Base-by-base conservation (phyloP, 2,329 filamentous ascomycete genomes). In the Chrysosporium queenslandicum region DNA sequence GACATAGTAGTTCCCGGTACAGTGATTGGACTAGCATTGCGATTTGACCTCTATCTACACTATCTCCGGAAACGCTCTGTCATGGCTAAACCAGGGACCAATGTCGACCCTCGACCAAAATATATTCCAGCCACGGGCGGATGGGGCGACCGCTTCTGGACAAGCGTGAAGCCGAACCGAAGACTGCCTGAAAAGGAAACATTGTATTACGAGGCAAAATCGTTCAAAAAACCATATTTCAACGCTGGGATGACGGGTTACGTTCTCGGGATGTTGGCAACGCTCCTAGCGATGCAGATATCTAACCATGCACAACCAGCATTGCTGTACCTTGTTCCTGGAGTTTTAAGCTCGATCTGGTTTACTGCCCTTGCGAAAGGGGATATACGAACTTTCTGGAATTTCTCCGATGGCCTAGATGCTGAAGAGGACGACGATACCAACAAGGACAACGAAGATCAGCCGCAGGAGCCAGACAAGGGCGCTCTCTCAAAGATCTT, bases 1-100 rank as follows among this genome's bases (percentile, higher is more conserved):
- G 91, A 98, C 64, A 86, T 98, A 53, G 86, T 95, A 1, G 76
- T 98, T 2, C 91, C 91, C 0, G 92, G 91, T 7, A 88, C 97
- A 63, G 83, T 96, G 70, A 85, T 97, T 56, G 87, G 81, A 1
- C 77, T 96, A 39, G 87, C 90, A 1, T 74, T 98, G 21, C 82
- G 91, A n/a, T 95, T 94, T 61, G 91, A 98, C 64, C 75, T 95
- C 6, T 92, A 87, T 71, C 75, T 88, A 50, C 82, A 86, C 71
- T 97, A 97, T 64, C 75, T 85, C 32, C 76, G 76, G 36, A 59
- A 62, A 68, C 60, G 60, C 29, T 57, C 60, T 11, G 49, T 25
- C 12, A 41, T 30, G 14, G 49, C 46, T 2, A 14, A 37, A 21
- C 34, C 20, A 11, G 34, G 46, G 14, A 53, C 43, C 1, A 57